These are phyloP conservation scores for Glycine latifolia DNA, from an alignment of 306 rosid species.

Conservation along the genomic window DNA sequence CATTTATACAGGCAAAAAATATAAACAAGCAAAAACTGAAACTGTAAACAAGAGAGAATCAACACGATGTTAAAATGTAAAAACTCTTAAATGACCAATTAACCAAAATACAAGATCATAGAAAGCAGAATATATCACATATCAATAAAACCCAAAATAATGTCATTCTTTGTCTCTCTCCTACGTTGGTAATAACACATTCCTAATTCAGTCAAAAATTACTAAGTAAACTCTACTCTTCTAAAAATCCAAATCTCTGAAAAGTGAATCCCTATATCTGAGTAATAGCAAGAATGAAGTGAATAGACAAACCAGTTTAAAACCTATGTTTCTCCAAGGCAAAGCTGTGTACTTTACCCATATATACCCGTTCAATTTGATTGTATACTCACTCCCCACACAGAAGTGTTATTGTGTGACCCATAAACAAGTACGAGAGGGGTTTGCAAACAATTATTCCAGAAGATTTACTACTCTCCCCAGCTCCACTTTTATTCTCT, in stretches of 20 bases:
- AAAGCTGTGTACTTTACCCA: background rate
- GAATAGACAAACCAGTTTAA: conserved; percentile 1
- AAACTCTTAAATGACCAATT: conserved; percentile 25
- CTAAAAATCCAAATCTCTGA: background rate
- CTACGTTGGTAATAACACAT: background rate
- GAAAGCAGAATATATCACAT: conserved; percentile 16
- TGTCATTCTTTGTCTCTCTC: background rate
- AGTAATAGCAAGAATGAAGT: conserved; percentile 16
- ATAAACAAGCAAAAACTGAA: background rate
- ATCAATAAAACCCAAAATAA: background rate
- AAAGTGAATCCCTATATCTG: background rate
- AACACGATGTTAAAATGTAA: conserved; percentile 12
- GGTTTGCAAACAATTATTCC: background rate
- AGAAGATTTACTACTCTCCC: conserved; percentile 9
- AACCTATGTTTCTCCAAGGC: background rate
- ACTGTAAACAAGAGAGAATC: background rate
- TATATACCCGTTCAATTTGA: background rate
- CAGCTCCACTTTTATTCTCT: background rate
- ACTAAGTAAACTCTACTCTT: background rate
- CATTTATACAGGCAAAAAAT: background rate
- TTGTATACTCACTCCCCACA: background rate
- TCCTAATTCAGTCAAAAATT: background rate
- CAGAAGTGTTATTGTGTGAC: background rate
- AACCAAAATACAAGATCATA: conserved; percentile 13
- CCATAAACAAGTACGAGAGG: background rate